A percentile compares a stretch with the other conserved stretches of the same genome.
Conservation (phyloP, 176 grass and related monocot genomes). For the Zoysia pacifica region DNA sequence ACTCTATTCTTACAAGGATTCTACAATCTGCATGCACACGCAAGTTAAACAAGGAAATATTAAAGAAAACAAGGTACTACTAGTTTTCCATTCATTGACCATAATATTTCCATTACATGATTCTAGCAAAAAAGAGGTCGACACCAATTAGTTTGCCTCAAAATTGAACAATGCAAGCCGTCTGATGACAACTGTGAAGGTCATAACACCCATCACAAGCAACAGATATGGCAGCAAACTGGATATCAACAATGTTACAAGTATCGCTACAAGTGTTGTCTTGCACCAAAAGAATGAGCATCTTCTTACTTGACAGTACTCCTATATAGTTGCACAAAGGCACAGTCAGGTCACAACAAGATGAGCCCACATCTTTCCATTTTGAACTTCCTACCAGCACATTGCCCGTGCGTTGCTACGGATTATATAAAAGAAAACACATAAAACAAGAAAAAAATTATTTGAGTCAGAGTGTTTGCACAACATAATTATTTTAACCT, state of each 20-base stretch:
- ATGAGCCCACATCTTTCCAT: conserved; percentile 1
- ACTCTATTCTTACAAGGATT: neutral
- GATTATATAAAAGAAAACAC: too few species aligned
- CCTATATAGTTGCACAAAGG: neutral
- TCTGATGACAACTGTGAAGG: neutral
- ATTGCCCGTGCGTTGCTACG: too few species aligned
- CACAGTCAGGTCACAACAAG: neutral
- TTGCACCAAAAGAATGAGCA: conserved; percentile 15
- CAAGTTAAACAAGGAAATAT: neutral
- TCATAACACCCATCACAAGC: neutral
- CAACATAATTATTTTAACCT: too few species aligned
- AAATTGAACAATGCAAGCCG: neutral
- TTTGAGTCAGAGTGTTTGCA: too few species aligned
- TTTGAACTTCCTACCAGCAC: neutral
- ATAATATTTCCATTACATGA: conserved; percentile 33
- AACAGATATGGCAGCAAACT: neutral
- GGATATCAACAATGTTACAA: neutral
- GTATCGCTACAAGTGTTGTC: neutral
- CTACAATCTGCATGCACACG: neutral
- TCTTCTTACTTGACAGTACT: neutral
- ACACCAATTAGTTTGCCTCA: conserved; percentile 8
- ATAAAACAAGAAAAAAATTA: too few species aligned
- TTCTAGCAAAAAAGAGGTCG: neutral
- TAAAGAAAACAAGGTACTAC: neutral
- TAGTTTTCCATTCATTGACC: neutral